Conservation (phyloP, 768 basidiomycete species). For the Clitopilus passeckerianus region DNA sequence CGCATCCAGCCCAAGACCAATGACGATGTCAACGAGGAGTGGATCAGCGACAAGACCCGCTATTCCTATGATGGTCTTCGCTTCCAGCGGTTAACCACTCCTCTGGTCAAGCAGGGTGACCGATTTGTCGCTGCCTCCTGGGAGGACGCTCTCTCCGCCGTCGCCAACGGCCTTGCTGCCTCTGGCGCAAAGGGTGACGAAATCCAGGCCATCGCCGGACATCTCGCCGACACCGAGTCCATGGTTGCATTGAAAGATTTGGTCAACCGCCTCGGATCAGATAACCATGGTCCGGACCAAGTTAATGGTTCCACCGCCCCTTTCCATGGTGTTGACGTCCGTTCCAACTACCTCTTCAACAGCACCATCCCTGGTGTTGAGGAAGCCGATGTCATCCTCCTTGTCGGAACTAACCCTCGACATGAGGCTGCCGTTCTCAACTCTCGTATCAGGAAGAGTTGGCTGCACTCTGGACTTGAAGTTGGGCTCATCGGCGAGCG, state of each 20-base stretch:
- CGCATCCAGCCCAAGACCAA: slow-evolving; percentile 94
- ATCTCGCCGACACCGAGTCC: slow-evolving; percentile 90
- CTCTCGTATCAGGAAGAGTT: slow-evolving; percentile 93
- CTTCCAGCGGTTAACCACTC: slow-evolving; percentile 92
- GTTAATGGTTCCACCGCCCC: slow-evolving; percentile 62
- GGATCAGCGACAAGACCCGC: slow-evolving; percentile 99
- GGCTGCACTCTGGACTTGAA: slow-evolving; percentile 83
- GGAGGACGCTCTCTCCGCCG: slow-evolving; percentile 80
- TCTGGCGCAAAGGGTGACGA: slow-evolving; percentile 88
- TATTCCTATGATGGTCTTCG: slow-evolving; percentile 94
- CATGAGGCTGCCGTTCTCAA: slow-evolving; percentile 98
- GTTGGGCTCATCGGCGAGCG: slow-evolving; percentile 88
- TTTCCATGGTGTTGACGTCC: slow-evolving; percentile 79
- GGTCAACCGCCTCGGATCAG: slow-evolving; percentile 88
- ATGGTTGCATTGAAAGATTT: slow-evolving; percentile 93
- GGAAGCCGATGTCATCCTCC: slow-evolving; percentile 85
- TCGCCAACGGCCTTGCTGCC: slow-evolving; percentile 71
- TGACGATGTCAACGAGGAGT: slow-evolving; percentile 98
- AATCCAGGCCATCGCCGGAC: slow-evolving; percentile 92
- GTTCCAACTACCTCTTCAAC: slow-evolving; percentile 97
- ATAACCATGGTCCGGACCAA: slow-evolving; percentile 85
- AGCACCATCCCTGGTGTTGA: slow-evolving; percentile 87
- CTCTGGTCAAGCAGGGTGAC: slow-evolving; percentile 87
- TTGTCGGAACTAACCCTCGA: slow-evolving; percentile 94
- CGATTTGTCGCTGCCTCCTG: slow-evolving; percentile 87